A percentile compares a stretch with the other conserved stretches of the same genome.
Conservation (phyloP, 108 stramenopile genomes). For the Licmophora abbreviata region DNA sequence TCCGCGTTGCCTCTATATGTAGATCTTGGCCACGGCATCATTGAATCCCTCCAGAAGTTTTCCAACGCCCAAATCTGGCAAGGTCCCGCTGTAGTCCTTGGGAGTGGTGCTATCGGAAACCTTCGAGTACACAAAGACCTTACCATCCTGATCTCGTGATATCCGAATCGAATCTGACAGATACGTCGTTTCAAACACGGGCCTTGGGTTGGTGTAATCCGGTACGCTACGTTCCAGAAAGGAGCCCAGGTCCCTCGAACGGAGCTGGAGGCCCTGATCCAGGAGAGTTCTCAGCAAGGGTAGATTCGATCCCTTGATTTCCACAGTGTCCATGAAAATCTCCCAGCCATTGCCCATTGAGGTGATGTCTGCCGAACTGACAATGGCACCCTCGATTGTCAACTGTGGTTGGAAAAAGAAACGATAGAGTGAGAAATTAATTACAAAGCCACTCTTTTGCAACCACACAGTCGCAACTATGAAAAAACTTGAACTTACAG, state of each 20-base stretch:
- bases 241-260: conserved; percentile 46
- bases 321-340: conserved; percentile 66
- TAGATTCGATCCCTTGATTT: conserved; percentile 78
- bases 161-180: conserved; percentile 51
- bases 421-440: neutral
- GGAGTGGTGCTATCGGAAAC: conserved; percentile 33
- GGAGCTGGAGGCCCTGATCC: conserved; percentile 39
- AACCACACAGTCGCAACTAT: neutral
- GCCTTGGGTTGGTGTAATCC: conserved; percentile 54
- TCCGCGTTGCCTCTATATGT: conserved; percentile 36
- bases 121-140: conserved; percentile 67
- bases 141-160: conserved; percentile 72
- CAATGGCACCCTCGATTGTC: conserved; percentile 78
- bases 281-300: conserved; percentile 52
- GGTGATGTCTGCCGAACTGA: conserved; percentile 59
- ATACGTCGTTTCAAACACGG: conserved; percentile 56
- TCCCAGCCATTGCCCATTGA: conserved; percentile 40
- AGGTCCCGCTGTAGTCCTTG: conserved; percentile 50
- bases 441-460: neutral
- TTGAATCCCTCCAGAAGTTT: conserved; percentile 74
- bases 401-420: conserved; percentile 5
- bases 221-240: conserved; percentile 41
- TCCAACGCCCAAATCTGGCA: conserved; percentile 64
- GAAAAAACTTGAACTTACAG: conserved; percentile 19
- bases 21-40: conserved; percentile 62